Evolutionary conservation across 805 yeast species (phyloP), one percentile per base, ranked within the genome.

Genomic region (Millerago galiae): DNA sequence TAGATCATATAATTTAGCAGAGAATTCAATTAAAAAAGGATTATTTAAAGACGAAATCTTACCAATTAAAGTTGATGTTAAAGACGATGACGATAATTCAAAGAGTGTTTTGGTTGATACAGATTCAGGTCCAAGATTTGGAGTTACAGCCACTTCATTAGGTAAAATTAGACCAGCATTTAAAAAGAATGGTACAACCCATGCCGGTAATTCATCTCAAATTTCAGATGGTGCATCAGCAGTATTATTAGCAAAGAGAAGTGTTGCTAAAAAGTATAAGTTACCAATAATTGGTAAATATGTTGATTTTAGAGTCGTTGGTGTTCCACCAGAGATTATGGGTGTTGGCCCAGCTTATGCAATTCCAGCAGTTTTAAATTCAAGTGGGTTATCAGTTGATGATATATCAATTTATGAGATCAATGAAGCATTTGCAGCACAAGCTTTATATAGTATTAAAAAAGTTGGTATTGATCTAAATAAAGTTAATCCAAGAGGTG

Each of bases 261-360:
- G 88, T 15, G 71, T 83, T 44, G 99, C 99, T 17, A 79, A 83
- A 62, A 67, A 74, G 54, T 66, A 81, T 45, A 81, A 83, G 32
- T 72, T 84, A 53, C 81, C 84, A 42, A 79, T 88, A 47, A 56
- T 83, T 45, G 99, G 82, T 48, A 86, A 85, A 69, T 91, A 77
- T 54, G 79, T 89, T 48, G 83, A 81, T 53, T 81, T 86, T 57
- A 76, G 83, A 52, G 70, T 81, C 33, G 91, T 84, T 43, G 99
- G 99, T 55, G 96, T 90, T 36, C 96, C 97, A 43, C 97, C 97
- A 17, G 95, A 88, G 66, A 78, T 90, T 47, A 91, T 91, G 99
- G 99, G 98, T 45, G 80, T 91, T 55, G 99, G 98, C 35, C 99
- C 99, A 45, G 97, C 95, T 24, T 79, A 75, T 55, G 99, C 98